A percentile compares a stretch with the other conserved stretches of the same genome.
Conservation (phyloP, 345 rosid genomes). For the Eucalyptus globulus region DNA sequence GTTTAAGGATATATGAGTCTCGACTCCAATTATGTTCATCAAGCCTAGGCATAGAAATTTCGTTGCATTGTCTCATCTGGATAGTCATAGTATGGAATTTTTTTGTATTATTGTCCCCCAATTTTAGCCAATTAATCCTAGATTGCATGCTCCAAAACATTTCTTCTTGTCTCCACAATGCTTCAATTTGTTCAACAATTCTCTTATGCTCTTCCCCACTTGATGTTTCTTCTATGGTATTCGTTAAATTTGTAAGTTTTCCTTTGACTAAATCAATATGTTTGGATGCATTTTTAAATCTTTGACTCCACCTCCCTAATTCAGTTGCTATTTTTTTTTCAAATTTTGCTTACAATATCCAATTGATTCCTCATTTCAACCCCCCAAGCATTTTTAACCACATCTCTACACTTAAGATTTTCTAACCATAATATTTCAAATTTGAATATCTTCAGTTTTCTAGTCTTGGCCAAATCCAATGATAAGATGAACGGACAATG, state of each 20-base stretch:
- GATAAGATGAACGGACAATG: no score
- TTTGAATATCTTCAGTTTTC: no score
- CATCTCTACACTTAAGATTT: background rate
- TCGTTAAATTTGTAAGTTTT: background rate
- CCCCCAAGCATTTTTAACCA: background rate
- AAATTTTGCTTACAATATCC: no score
- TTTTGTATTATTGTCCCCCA: background rate
- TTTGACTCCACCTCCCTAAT: no score
- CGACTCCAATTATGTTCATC: background rate
- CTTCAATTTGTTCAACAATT: background rate
- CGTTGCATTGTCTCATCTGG: background rate
- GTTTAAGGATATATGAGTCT: no score
- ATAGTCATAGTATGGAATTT: no score
- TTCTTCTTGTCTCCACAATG: background rate
- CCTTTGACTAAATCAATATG: fast-evolving
- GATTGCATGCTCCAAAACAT: background rate
- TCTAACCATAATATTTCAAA: background rate
- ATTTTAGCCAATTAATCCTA: background rate
- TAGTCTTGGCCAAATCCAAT: no score
- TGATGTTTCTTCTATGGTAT: background rate
- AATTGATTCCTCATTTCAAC: no score
- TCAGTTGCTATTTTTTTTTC: no score
- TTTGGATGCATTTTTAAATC: background rate
- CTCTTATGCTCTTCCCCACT: background rate
- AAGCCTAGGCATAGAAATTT: background rate